Evolutionary conservation across 176 grass and related monocot species (phyloP).

Genomic region (Puya raimondii): DNA sequence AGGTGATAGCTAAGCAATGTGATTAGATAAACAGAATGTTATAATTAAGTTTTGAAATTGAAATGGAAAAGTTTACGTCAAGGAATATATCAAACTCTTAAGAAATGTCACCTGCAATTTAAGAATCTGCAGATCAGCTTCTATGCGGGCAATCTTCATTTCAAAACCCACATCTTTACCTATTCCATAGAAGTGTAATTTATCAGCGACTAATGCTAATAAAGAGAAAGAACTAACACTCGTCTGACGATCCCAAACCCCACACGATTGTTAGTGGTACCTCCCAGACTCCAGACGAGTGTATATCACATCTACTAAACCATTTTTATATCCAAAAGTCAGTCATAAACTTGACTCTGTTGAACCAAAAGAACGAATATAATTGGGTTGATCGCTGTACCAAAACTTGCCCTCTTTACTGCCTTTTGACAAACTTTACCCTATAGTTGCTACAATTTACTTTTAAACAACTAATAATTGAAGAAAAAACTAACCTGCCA

Average conservation of each 20-base stretch:
- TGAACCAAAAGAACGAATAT: too few relatives aligned
- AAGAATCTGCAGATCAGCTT: slow-evolving; percentile 87
- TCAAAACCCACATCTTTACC: slow-evolving; percentile 65
- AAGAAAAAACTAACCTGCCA: slow-evolving; percentile 61
- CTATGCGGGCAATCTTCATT: slow-evolving; percentile 50
- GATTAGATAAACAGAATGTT: neutral
- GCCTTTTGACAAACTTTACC: too few relatives aligned
- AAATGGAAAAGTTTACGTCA: neutral
- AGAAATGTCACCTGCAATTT: slow-evolving; percentile 69
- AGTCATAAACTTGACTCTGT: neutral
- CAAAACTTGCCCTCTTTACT: too few relatives aligned
- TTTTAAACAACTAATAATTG: neutral
- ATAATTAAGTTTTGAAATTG: neutral
- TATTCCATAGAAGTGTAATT: slow-evolving; percentile 23
- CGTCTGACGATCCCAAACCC: neutral
- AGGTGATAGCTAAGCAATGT: neutral
- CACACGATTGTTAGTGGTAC: too few relatives aligned
- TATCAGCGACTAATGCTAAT: neutral
- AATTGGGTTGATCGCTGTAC: too few relatives aligned
- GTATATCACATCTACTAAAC: too few relatives aligned
- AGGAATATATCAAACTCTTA: neutral
- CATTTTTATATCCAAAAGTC: too few relatives aligned
- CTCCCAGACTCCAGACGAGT: too few relatives aligned
- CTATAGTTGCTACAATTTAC: too few relatives aligned
- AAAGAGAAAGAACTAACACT: neutral